Conservation (phyloP, 176 grass and related monocot genomes). For the Saccharum spontaneum region DNA sequence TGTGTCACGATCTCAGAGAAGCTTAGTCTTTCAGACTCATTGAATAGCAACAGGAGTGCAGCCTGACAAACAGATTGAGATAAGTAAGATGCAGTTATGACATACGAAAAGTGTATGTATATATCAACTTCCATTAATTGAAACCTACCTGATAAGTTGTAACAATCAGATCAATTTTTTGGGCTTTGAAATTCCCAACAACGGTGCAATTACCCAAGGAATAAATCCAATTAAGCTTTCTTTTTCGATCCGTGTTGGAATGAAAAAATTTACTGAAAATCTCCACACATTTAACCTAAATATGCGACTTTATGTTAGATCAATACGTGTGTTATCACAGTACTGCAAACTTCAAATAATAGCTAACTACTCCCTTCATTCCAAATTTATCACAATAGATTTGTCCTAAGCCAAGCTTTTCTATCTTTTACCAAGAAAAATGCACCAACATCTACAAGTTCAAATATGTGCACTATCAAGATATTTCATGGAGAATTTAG, state of each 20-base stretch:
- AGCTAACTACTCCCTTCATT: not conserved
- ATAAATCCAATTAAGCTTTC: conserved; percentile 89
- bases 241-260: conserved; percentile 57
- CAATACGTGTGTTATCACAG: not conserved
- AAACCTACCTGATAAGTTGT: conserved; percentile 79
- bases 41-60: conserved; percentile 65
- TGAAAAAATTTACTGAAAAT: conserved; percentile 86
- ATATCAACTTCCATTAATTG: not conserved
- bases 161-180: conserved; percentile 63
- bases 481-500: not conserved
- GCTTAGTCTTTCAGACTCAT: conserved; percentile 50
- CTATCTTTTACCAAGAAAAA: not conserved
- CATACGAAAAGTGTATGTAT: not conserved
- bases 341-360: not conserved
- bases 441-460: not conserved
- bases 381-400: not conserved
- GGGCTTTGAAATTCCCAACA: conserved; percentile 52
- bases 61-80: conserved; percentile 37
- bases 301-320: not conserved
- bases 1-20: conserved; percentile 76
- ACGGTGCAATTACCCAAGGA: conserved; percentile 67
- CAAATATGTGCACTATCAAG: not conserved
- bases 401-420: not conserved
- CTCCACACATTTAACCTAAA: conserved; percentile 84
- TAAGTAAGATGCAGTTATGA: not conserved